Percentiles rank a stretch among this genome's conserved stretches.
phyloP scores from a whole-genome alignment of 2,329 filamentous ascomycete species.

The Aquanectria penicillioides region DNA sequence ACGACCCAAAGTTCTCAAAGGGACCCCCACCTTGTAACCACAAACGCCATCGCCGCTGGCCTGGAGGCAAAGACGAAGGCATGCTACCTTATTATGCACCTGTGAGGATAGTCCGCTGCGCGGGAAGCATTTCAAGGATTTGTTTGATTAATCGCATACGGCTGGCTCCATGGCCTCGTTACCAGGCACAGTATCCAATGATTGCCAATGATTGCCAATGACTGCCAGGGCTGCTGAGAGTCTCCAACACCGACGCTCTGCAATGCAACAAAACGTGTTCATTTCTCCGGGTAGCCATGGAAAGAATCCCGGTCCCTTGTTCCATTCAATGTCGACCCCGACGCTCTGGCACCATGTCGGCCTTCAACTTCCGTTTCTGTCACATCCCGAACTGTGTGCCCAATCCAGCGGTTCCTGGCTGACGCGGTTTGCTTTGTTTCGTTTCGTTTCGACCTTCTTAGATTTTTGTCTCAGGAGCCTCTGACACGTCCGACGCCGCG shows the following conservation, averaged over 20 bases:
- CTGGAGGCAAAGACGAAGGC: neutral
- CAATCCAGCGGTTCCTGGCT: neutral
- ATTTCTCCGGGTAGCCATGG: too few species aligned
- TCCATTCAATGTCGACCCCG: neutral
- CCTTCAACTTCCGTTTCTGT: neutral
- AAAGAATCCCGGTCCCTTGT: neutral
- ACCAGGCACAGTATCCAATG: too few species aligned
- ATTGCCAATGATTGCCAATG: too few species aligned
- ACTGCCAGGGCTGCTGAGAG: neutral
- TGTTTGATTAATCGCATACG: neutral
- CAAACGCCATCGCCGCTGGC: neutral
- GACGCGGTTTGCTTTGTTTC: slow-evolving; percentile 8
- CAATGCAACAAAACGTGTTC: neutral
- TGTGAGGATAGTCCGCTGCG: too few species aligned
- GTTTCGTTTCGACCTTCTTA: slow-evolving; percentile 9
- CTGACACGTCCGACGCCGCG: neutral
- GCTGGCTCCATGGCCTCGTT: too few species aligned
- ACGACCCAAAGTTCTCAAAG: neutral
- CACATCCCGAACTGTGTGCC: neutral
- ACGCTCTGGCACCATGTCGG: slow-evolving; percentile 4
- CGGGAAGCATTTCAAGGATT: neutral
- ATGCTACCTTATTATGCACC: slow-evolving; percentile 10
- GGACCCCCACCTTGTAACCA: neutral
- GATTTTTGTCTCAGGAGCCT: slow-evolving; percentile 6
- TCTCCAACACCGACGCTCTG: neutral